Base-by-base conservation (phyloP, 345 rosid genomes). In the Linum tenue region DNA sequence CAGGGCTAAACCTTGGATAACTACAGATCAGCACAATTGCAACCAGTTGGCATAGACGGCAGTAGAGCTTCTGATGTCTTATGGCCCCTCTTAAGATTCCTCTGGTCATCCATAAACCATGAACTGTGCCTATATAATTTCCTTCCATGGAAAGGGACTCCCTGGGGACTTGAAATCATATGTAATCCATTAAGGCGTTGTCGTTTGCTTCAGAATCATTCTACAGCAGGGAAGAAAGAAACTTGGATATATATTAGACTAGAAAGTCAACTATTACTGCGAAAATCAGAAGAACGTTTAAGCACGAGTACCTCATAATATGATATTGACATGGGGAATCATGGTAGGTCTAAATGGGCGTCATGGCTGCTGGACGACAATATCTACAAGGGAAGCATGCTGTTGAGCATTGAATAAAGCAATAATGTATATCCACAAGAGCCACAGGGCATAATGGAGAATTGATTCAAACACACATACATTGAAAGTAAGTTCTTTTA, bases 21-120 rank as follows among this genome's bases (percentile, higher is more conserved):
- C 36, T 94, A 81, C 65, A 91, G 79, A 74, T 91, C 98, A 58
- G 83, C 90, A 67, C 90, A 86, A 50, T 64, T 71, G 70, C 82
- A 84, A 67, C 81, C 91, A 64, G 75, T 67, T 40, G 95, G 96
- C 57, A 91, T 63, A 66, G 77, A 84, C 67, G 85, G 70, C 73
- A 89, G 75, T 64, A 77, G 70, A 58, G 83, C 88, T 83, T 87
- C 95, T 73, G 86, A 63, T 50, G 81, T 73, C 63, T 78, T 68
- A 63, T 70, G 69, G 6, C 84, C 83, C 71, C 57, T 67, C 63
- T 62, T 75, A 40, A 67, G 59, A 64, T 66, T 76, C 80, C 67
- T 75, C 68, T 9, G 60, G 53, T 73, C 78, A 66, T 77, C 72
- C 74, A 68, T 78, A 73, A 67, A 78, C 43, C 96, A 87, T 67